Evolutionary conservation across 2,329 filamentous ascomycete species (phyloP), one percentile per base, ranked within the genome.

Genomic region (Mariannaea sp.): DNA sequence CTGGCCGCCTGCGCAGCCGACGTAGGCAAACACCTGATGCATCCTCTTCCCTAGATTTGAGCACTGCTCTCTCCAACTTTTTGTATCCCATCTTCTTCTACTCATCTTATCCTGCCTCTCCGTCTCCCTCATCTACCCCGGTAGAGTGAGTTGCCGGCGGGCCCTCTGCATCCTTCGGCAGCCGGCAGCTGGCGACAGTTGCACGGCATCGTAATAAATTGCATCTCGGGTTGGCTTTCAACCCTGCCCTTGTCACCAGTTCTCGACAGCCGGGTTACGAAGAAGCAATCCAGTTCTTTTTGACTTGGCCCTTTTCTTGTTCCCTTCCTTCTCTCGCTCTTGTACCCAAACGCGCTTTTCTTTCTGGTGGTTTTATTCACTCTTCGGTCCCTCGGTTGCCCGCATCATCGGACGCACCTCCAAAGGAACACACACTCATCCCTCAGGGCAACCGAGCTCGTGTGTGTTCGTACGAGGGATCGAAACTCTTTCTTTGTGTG

Each of bases 171-270:
- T n/a, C 26, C 41, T 44, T 38, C 51, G 51, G 51, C 45, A 44
- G 36, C 40, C 35, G 45, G 40, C 51, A 54, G 39, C 35, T 33
- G 32, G 39, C 16, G 19, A 43, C 50, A 26, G 50, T 53, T 20
- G 27, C 29, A 53, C 50, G 30, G 43, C 44, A 30, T 43, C 49
- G 14, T 42, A 29, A 33, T 40, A 27, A 24, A 39, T 52, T 39
- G 40, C 48, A 29, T 20, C n/a, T n/a, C n/a, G n/a, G n/a, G n/a
- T n/a, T n/a, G n/a, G n/a, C n/a, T n/a, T n/a, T n/a, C 41, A 35
- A 29, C 20, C 22, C 41, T 35, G 40, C 40, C 41, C 40, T 20
- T 14, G 13, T 36, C 43, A 32, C 43, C 43, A 24, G 43, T 33
- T 7, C 46, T 50, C 40, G 49, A 52, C 49, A 40, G 33, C 29